Evolutionary conservation across 73 alveolate genomes (phyloP).

Genomic region (Paramecium primaurelia): DNA sequence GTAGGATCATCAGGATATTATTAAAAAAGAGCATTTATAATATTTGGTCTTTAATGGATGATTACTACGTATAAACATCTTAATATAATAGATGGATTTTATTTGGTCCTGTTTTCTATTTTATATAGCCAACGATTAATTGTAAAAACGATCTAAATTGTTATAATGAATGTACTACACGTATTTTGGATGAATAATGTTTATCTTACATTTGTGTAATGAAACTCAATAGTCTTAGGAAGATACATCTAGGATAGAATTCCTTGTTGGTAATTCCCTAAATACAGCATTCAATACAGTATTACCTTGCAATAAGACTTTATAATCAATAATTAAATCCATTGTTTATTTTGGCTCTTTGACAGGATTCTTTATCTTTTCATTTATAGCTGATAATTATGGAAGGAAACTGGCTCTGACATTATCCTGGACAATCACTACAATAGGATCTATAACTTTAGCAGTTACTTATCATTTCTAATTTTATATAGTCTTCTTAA

Average conservation of each 20-base stretch:
- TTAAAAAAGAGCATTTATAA: background rate
- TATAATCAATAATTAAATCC: background rate
- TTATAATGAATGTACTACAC: background rate
- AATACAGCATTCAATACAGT: background rate
- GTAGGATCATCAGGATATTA: constrained; percentile 38
- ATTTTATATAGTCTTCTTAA: background rate
- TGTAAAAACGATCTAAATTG: constrained; percentile 32
- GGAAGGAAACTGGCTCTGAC: constrained; percentile 40
- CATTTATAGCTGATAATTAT: constrained; percentile 50
- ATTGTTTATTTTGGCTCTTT: constrained; percentile 21
- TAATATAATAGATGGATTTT: background rate
- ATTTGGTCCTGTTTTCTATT: background rate
- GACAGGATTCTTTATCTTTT: constrained; percentile 44
- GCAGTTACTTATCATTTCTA: background rate
- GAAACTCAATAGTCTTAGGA: background rate
- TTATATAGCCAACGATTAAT: background rate
- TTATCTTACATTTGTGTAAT: constrained; percentile 21
- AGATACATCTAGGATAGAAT: background rate
- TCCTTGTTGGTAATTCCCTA: background rate
- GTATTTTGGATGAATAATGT: background rate
- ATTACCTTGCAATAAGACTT: background rate
- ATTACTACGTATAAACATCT: background rate
- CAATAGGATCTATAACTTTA: background rate
- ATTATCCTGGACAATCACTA: constrained; percentile 18
- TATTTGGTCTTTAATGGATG: constrained; percentile 51